phyloP scores from a whole-genome alignment of 2,329 filamentous ascomycete genomes.

The Dothideomycetes sp. region DNA sequence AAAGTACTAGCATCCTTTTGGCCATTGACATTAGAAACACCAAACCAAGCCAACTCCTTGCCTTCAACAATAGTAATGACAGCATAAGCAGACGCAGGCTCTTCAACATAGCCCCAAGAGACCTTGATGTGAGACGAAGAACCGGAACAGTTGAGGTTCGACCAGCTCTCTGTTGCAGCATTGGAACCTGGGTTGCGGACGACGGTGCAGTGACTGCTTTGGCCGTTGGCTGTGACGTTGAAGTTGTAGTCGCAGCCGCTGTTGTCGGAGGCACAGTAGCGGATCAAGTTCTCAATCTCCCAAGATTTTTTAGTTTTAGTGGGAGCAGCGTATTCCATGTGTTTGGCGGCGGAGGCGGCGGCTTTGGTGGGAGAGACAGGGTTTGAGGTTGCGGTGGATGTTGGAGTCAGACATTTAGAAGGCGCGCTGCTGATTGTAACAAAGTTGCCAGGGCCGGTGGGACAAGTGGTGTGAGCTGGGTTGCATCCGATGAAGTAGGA shows the following conservation, averaged over 20 bases:
- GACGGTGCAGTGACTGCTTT: conserved; percentile 12
- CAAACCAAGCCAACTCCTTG: conserved; percentile 14
- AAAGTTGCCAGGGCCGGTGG: neutral
- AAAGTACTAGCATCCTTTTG: conserved; percentile 11
- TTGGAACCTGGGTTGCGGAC: conserved; percentile 9
- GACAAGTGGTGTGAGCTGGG: neutral
- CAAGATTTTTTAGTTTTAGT: conserved; percentile 6
- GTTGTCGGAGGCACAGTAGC: conserved; percentile 14
- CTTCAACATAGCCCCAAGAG: conserved; percentile 14
- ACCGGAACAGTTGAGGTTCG: conserved; percentile 9
- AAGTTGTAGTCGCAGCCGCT: conserved; percentile 16
- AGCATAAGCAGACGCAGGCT: conserved; percentile 13
- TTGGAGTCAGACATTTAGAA: no score
- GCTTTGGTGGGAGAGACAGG: conserved; percentile 4
- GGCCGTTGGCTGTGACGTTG: conserved; percentile 12
- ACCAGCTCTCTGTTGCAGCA: conserved; percentile 11
- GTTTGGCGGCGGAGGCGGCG: conserved; percentile 6
- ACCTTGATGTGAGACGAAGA: conserved; percentile 9
- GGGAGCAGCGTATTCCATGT: neutral
- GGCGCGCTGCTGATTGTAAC: no score
- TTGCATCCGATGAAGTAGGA: neutral
- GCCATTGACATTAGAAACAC: conserved; percentile 12
- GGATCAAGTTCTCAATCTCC: conserved; percentile 14
- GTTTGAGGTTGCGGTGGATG: neutral
- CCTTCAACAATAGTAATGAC: conserved; percentile 13